Evolutionary conservation across 371 early-diverging fungal genomes (phyloP), one percentile per base, ranked within the genome.

Genomic region (Parasitella parasitica): DNA sequence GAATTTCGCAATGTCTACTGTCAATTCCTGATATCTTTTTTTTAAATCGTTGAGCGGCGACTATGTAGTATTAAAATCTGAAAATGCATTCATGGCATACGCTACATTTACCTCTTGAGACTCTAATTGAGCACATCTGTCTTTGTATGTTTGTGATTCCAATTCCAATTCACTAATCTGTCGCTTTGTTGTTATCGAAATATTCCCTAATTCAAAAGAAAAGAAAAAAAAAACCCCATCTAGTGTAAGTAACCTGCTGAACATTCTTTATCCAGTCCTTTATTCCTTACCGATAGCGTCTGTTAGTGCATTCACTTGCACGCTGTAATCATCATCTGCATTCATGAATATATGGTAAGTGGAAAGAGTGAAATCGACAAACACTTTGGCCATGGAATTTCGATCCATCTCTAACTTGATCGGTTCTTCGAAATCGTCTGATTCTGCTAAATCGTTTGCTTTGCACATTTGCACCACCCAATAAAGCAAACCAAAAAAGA

Each of bases 381-480:
- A 61, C 13, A 43, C 18, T 16, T 12, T 1, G 2, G 20, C 18
- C 11, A 46, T 20, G 9, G 35, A 9, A 34, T 15, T 20, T 48
- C 24, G 12, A 24, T 20, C 16, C 13, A 58, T 48, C 30, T 41
- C 13, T 4, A n/a, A 11, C 18, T 27, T 12, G 5, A 30, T n/a
- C 13, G 57, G 16, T 11, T 27, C 16, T 30, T 51, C 32, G 4
- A 39, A 27, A 11, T 60, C 60, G 15, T 34, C 30, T 18, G 34
- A 27, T 13, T 43, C 9, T 8, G 26, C 13, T 7, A n/a, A 12
- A 22, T 39, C 43, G 12, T 16, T 41, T 6, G 28, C 16, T 12
- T 53, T 53, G 16, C 58, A 43, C 12, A 20, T n/a, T 3, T 57
- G 41, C 7, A 51, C 18, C 11, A 64, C 4, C 64, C 64, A 64